Percentiles rank a stretch among this genome's conserved stretches.
These are phyloP conservation scores for Tetrahymena malaccensis DNA, from an alignment of 73 alveolate genomes.

Conservation along the genomic window DNA sequence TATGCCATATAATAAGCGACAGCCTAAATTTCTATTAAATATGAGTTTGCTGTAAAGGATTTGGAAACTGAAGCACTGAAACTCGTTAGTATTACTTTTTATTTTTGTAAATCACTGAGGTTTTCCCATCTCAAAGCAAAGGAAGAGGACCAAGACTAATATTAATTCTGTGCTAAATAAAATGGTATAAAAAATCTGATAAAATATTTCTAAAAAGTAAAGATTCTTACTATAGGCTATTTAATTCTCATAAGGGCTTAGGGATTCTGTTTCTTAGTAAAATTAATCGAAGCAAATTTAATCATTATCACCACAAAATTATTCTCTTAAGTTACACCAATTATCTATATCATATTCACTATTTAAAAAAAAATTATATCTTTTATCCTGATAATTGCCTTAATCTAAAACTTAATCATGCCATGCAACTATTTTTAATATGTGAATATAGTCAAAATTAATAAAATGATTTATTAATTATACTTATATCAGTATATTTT, in stretches of 20 bases:
- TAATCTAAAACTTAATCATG: not conserved
- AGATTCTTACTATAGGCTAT: not conserved
- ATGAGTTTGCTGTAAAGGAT: not conserved
- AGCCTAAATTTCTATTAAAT: not conserved
- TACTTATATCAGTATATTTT: not conserved
- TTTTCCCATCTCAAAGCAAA: not conserved
- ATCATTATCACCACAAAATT: not conserved
- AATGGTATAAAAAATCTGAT: no score
- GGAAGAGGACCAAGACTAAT: not conserved
- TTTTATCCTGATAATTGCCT: not conserved
- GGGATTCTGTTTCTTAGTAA: not conserved
- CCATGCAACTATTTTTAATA: not conserved
- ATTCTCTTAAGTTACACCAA: not conserved
- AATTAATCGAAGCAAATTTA: not conserved
- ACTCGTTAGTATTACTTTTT: no score
- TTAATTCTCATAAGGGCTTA: not conserved
- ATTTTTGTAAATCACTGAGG: not conserved
- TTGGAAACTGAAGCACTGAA: not conserved
- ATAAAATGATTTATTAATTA: no score
- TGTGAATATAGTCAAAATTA: no score
- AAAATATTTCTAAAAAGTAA: no score
- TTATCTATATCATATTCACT: not conserved
- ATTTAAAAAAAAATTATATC: no score
- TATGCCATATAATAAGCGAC: not conserved
- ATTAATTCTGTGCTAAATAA: not conserved